Conservation (phyloP, 306 rosid genomes). For the Begonia peltatifolia region DNA sequence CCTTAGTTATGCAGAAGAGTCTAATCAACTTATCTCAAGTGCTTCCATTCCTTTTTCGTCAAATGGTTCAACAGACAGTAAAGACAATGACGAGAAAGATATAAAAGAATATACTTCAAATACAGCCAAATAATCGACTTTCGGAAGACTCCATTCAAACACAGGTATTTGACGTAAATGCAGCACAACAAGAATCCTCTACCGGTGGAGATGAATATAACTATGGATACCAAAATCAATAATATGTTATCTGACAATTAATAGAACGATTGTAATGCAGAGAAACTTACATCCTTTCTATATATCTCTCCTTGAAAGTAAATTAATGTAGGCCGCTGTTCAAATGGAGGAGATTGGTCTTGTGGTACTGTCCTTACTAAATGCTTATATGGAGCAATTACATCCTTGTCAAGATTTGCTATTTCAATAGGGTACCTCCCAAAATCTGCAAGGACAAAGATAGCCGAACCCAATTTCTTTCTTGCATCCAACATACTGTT, state of each 20-base stretch:
- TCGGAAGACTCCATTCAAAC: too few relatives aligned
- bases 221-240: not conserved
- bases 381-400: conserved; percentile 86
- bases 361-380: conserved; percentile 39
- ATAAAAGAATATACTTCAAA: too few relatives aligned
- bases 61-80: too few relatives aligned
- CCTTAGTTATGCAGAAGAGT: too few relatives aligned
- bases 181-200: too few relatives aligned
- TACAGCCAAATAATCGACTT: too few relatives aligned
- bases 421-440: conserved; percentile 75
- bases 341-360: conserved; percentile 48
- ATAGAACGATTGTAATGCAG: conserved; percentile 5
- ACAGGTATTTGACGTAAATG: too few relatives aligned
- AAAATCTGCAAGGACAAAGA: conserved; percentile 89
- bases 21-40: too few relatives aligned
- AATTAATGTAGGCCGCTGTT: conserved; percentile 50
- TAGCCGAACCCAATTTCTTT: conserved; percentile 61
- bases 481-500: conserved; percentile 81
- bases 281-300: conserved; percentile 84
- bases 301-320: conserved; percentile 89
- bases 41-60: too few relatives aligned
- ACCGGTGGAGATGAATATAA: too few relatives aligned
- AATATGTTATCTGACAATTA: not conserved
- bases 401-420: conserved; percentile 76
- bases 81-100: too few relatives aligned